Evolutionary conservation across 495 filamentous ascomycete genomes (phyloP).

Genomic region (Apiosordaria backusii): DNA sequence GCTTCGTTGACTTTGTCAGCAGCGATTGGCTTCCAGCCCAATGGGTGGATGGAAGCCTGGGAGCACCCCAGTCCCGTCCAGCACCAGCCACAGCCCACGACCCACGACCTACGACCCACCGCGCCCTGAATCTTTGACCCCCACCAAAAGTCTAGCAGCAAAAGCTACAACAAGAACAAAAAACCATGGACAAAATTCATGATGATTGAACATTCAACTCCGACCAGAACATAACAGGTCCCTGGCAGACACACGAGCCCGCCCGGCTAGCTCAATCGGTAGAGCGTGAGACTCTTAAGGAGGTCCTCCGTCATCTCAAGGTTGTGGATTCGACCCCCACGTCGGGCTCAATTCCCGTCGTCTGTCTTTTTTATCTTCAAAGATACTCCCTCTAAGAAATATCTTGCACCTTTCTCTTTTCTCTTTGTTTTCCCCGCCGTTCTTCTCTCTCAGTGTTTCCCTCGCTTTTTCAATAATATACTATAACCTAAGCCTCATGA

Average conservation of each 20-base stretch:
- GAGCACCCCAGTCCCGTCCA: neutral
- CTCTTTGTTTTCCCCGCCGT: too few species aligned
- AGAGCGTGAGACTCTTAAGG: conserved; percentile 82
- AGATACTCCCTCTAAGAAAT: too few species aligned
- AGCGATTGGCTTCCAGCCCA: neutral
- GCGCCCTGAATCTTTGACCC: neutral
- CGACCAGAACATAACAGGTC: neutral
- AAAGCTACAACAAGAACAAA: neutral
- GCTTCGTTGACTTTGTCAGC: too few species aligned
- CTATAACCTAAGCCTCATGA: too few species aligned
- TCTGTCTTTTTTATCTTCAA: neutral
- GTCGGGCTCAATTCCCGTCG: neutral
- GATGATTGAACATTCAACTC: too few species aligned
- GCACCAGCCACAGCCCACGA: neutral
- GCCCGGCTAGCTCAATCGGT: conserved; percentile 73
- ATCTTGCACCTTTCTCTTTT: neutral
- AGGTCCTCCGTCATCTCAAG: neutral
- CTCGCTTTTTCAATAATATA: too few species aligned
- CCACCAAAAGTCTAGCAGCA: neutral
- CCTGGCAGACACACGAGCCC: neutral
- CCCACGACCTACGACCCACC: too few species aligned
- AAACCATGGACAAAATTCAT: too few species aligned
- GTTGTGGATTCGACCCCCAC: neutral
- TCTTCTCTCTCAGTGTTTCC: too few species aligned
- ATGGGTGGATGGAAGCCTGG: neutral